These are phyloP conservation scores for Saccharomyces hybrid DNA, from an alignment of 1,139 yeast species.

Conservation along the genomic window DNA sequence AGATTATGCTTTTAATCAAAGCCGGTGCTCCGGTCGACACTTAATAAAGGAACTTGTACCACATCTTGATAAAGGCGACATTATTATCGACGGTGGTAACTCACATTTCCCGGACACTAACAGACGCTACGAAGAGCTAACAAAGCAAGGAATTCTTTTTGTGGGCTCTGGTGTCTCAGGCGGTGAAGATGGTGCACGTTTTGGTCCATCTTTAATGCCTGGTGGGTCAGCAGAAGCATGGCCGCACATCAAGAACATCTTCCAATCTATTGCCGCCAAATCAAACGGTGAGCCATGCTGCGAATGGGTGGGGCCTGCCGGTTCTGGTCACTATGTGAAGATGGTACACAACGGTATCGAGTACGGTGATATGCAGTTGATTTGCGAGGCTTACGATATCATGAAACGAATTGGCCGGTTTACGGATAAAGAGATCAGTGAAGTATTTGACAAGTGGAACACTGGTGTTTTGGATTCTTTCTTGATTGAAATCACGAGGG, in stretches of 20 bases:
- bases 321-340: constrained; percentile 98
- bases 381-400: constrained; percentile 94
- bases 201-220: constrained; percentile 99
- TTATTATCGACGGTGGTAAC: constrained; percentile 99
- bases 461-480: constrained; percentile 95
- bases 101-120: constrained; percentile 98
- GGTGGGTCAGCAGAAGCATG: constrained; percentile 98
- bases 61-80: constrained; percentile 90
- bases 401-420: constrained; percentile 92
- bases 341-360: constrained; percentile 99
- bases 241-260: constrained; percentile 95
- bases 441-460: constrained; percentile 90
- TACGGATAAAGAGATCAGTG: constrained; percentile 86
- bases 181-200: constrained; percentile 99
- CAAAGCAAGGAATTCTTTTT: constrained; percentile 77
- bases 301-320: constrained; percentile 99
- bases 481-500: constrained; percentile 95
- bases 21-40: constrained; percentile 95
- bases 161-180: constrained; percentile 99
- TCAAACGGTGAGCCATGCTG: constrained; percentile 98
- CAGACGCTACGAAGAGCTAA: constrained; percentile 90
- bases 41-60: constrained; percentile 82
- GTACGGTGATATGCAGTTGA: constrained; percentile 99
- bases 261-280: constrained; percentile 95
- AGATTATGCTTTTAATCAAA: constrained; percentile 87